Conservation (phyloP, 1,284 basidiomycete species). For the Sparassis latifolia region DNA sequence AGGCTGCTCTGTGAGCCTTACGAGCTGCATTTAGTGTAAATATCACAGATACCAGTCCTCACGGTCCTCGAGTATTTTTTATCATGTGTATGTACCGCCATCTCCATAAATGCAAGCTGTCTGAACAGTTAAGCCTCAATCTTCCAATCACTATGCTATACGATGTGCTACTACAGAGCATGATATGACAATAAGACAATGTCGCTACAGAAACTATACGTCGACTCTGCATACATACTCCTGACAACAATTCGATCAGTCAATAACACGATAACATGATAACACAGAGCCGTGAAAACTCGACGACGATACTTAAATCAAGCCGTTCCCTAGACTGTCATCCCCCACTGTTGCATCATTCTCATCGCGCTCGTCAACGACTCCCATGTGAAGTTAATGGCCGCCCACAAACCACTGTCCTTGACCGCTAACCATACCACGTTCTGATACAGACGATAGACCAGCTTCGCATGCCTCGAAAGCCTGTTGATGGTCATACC, state of each 20-base stretch:
- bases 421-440: conserved; percentile 12
- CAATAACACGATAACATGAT: too few relatives aligned
- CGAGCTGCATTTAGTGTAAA: background rate
- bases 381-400: background rate
- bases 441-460: conserved; percentile 8
- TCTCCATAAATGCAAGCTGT: background rate
- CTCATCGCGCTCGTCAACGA: background rate
- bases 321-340: too few relatives aligned
- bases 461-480: conserved; percentile 1
- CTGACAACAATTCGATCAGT: too few relatives aligned
- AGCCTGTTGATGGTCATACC: background rate
- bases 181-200: background rate
- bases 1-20: conserved; percentile 11
- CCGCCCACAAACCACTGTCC: conserved; percentile 9
- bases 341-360: background rate
- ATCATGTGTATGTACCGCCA: too few relatives aligned
- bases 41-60: background rate
- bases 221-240: too few relatives aligned
- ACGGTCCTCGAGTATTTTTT: background rate
- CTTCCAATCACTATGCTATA: background rate
- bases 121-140: background rate
- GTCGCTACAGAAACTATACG: background rate
- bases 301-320: too few relatives aligned
- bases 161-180: background rate
- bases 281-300: too few relatives aligned